These are phyloP conservation scores for Fusarium lyarnte DNA, from an alignment of 2,329 filamentous ascomycete genomes.

Conservation along the genomic window DNA sequence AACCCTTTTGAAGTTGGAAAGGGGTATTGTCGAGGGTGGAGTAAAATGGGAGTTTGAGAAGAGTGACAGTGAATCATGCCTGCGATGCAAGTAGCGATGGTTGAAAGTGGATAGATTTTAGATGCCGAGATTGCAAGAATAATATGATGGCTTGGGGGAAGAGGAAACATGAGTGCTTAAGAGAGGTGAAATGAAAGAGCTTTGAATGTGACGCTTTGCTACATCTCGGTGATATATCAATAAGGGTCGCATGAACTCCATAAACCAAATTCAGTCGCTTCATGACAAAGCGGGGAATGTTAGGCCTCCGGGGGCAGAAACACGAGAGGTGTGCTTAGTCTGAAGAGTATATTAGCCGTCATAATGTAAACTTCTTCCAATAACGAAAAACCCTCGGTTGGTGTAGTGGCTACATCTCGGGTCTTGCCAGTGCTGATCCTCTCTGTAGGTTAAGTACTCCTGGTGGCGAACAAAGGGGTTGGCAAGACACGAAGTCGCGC, in stretches of 20 bases:
- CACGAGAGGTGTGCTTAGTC: accelerated
- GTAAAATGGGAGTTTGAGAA: not conserved
- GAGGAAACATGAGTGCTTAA: accelerated
- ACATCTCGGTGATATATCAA: not conserved
- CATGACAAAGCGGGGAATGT: not conserved
- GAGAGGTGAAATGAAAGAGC: accelerated
- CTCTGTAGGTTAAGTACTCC: no score
- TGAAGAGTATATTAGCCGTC: accelerated
- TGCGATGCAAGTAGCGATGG: accelerated
- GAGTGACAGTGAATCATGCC: accelerated
- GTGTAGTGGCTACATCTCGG: not conserved
- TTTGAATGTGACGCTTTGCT: accelerated
- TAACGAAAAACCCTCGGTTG: no score
- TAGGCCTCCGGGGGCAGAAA: accelerated
- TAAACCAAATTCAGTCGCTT: not conserved
- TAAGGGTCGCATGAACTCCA: accelerated
- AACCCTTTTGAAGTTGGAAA: not conserved
- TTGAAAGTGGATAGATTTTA: not conserved
- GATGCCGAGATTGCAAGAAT: not conserved
- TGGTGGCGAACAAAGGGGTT: no score
- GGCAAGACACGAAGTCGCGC: no score
- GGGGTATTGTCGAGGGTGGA: accelerated
- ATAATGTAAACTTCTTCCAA: not conserved
- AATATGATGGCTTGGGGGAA: accelerated
- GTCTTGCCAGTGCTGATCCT: no score